Evolutionary conservation across 1,284 basidiomycete genomes (phyloP).

Genomic region (Salmacisia buchloeana): DNA sequence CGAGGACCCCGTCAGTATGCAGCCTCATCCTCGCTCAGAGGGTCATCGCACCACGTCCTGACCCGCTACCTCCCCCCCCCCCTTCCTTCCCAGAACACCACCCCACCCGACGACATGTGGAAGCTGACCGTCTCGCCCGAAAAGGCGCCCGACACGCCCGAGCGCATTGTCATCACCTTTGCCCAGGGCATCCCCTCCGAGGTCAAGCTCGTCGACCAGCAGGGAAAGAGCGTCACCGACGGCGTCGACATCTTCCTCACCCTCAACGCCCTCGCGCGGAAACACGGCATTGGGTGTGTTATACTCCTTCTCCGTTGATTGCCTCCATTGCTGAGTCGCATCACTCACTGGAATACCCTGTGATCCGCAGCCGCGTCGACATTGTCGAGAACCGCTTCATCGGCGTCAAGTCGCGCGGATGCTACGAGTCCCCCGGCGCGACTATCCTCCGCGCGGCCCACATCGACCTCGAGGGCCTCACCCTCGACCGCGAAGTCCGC

Average conservation of each 20-base stretch:
- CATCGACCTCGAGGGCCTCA: slow-evolving; percentile 93
- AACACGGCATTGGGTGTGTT: slow-evolving; percentile 84
- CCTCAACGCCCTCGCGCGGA: slow-evolving; percentile 85
- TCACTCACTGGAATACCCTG: slow-evolving; percentile 97
- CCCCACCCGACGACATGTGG: slow-evolving; percentile 99
- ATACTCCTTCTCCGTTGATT: background rate
- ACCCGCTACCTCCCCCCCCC: background rate
- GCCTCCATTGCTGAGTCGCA: slow-evolving; percentile 99
- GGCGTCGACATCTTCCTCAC: slow-evolving; percentile 90
- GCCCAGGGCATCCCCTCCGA: slow-evolving; percentile 65
- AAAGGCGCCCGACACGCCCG: slow-evolving; percentile 72
- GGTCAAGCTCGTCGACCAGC: slow-evolving; percentile 28
- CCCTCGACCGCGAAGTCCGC: slow-evolving; percentile 93
- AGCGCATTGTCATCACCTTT: slow-evolving; percentile 66
- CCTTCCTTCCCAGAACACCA: slow-evolving; percentile 59
- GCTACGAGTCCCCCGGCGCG: slow-evolving; percentile 94
- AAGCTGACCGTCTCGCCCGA: slow-evolving; percentile 85
- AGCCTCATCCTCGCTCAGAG: background rate
- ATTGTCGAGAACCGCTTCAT: slow-evolving; percentile 99
- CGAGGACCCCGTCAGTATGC: slow-evolving; percentile 66
- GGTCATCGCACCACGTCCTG: background rate
- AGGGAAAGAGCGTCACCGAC: slow-evolving; percentile 61
- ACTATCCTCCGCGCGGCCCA: slow-evolving; percentile 93
- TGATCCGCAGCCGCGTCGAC: slow-evolving; percentile 78
- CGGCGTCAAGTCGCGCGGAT: slow-evolving; percentile 95